These are phyloP conservation scores for Atalantia buxifolia DNA, from an alignment of 345 rosid species.

Conservation along the genomic window DNA sequence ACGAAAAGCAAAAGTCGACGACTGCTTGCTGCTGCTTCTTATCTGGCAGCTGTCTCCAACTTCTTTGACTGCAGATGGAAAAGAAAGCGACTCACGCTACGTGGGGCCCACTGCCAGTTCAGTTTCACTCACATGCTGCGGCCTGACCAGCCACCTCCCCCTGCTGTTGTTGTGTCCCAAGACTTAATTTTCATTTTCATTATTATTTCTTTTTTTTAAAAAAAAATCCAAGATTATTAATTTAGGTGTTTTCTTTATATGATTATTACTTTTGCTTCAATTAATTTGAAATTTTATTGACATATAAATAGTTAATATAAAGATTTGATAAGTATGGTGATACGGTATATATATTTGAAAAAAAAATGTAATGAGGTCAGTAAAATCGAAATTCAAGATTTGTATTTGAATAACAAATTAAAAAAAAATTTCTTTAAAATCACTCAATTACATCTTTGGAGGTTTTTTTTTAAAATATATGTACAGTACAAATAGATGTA, in stretches of 20 bases:
- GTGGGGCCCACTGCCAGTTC: constrained; percentile 5
- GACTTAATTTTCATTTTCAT: not conserved
- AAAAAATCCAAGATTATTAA: too few relatives aligned
- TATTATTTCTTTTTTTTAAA: not conserved
- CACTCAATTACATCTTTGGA: too few relatives aligned
- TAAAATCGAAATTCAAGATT: too few relatives aligned
- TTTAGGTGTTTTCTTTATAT: not conserved
- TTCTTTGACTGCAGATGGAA: constrained; percentile 20
- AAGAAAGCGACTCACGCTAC: constrained; percentile 7
- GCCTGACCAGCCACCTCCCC: not conserved
- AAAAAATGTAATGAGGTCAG: fast-evolving
- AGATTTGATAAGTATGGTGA: too few relatives aligned
- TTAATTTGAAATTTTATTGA: not conserved
- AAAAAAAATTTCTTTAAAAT: too few relatives aligned
- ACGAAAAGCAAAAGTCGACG: not conserved
- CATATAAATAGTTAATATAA: too few relatives aligned
- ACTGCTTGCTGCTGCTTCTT: not conserved
- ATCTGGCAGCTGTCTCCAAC: constrained; percentile 39
- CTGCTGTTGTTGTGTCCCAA: not conserved
- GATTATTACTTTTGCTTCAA: not conserved
- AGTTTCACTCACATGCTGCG: not conserved
- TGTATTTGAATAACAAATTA: fast-evolving
- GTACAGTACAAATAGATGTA: too few relatives aligned
- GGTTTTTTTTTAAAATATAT: too few relatives aligned
- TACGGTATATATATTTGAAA: too few relatives aligned